A percentile compares a stretch with the other conserved stretches of the same genome.
Conservation (phyloP, 768 basidiomycete species). For the Brasilioporus rufonigricans region DNA sequence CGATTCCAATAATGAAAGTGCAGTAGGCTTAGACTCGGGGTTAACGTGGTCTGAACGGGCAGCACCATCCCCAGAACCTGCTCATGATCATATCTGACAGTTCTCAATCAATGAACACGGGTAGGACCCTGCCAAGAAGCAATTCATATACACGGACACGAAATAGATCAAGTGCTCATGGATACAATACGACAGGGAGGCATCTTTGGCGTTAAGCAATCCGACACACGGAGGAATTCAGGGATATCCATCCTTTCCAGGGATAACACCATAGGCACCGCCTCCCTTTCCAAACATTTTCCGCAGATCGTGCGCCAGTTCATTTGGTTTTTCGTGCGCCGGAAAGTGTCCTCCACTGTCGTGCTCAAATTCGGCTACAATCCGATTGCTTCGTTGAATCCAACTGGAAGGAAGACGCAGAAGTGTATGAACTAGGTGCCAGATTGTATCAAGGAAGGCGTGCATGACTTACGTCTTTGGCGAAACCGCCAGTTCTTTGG, state of each 20-base stretch:
- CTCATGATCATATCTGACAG: background rate
- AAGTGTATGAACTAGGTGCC: background rate
- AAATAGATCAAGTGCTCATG: background rate
- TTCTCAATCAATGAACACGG: background rate
- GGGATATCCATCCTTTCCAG: constrained; percentile 42
- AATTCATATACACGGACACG: too few species aligned
- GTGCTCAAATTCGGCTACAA: constrained; percentile 51
- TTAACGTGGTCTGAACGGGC: constrained; percentile 7
- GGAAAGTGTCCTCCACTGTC: constrained; percentile 54
- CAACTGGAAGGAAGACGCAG: constrained; percentile 34
- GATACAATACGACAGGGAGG: background rate
- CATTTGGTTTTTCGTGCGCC: constrained; percentile 33
- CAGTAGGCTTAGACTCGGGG: background rate
- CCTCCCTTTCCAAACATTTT: too few species aligned
- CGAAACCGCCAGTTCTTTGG: constrained; percentile 40
- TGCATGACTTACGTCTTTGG: constrained; percentile 36
- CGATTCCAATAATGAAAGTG: background rate
- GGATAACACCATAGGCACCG: constrained; percentile 46
- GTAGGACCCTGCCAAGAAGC: background rate
- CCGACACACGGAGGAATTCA: background rate
- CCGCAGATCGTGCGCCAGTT: constrained; percentile 51
- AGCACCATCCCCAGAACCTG: background rate
- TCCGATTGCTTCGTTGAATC: constrained; percentile 33
- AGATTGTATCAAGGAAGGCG: too few species aligned
- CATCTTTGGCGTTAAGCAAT: background rate